Base-by-base conservation (phyloP, 1,284 basidiomycete species). In the Cutaneotrichosporon sp. region DNA sequence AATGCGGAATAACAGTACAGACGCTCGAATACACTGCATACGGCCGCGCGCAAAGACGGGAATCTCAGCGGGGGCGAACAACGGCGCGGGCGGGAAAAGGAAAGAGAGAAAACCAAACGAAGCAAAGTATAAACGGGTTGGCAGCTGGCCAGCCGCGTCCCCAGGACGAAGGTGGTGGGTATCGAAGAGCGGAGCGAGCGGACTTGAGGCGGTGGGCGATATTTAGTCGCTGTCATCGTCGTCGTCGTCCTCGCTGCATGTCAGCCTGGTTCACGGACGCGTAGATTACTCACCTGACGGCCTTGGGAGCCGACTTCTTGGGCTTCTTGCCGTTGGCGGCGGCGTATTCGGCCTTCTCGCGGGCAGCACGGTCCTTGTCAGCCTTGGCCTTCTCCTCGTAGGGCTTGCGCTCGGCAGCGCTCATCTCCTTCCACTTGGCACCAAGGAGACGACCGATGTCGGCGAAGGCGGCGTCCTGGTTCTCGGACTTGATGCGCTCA, bases 381-480 rank as follows among this genome's bases (percentile, higher is more conserved):
- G 81, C 81, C 46, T 84, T 81, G 57, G 92, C 91, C 77, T 88
- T 84, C 60, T 90, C 87, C 61, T 85, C 67, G 79, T 93, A 96
- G n/a, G 91, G 91, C 89, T 90, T 90, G 79, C 88, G 89, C 78
- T 91, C 87, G 49, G 81, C 80, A 14, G 87, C 86, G 57, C 80
- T 81, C 68, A 91, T 82, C 70, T 87, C 86, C 80, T 91, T 91
- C 89, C 89, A 92, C 76, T 88, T 90, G 57, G 85, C 85, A 55
- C 89, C 89, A 54, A 92, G 82, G 46, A 91, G 80, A 72, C 89
- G 90, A 64, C 89, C 89, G 52, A 91, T 81, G 71, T 91, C 88
- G 86, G 92, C 92, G 71, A 97, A 97, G 55, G 85, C 82, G 33
- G 90, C 92, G 56, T 92, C 89, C 51, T 91, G 90, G 80, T 97